Base-by-base conservation (phyloP, 768 basidiomycete genomes). In the Pleurotus platypus region DNA sequence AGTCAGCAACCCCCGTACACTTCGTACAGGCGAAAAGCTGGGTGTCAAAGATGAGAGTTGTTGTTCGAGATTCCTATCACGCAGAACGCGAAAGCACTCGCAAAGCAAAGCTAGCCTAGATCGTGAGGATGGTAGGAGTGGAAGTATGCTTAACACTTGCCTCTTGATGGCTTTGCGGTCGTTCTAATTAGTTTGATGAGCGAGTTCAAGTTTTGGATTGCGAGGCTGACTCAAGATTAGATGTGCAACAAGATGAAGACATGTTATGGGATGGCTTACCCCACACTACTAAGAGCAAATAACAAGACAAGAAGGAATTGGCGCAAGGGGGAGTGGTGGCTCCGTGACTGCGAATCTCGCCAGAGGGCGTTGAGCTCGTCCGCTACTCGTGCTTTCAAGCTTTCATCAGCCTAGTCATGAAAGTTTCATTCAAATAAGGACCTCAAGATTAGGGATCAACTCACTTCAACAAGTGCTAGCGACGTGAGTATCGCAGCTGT, bases 1-100 rank as follows among this genome's bases (percentile, higher is more conserved):
- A 1, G 70, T 73, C 27, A 93, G 70, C n/a, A 89, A 71, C 51
- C 76, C 72, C 2, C 84, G 81, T 49, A 92, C 78, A 56, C 68
- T 66, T 11, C 74, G 68, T 12, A 85, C 69, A 49, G 80, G 72
- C 12, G 75, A 72, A 37, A 65, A 58, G 45, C 65, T 59, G 3
- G 62, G 64, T 37, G 64, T 60, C 58, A 72, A 70, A 6, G 60
- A 54, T 7, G 65, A 58, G 54, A 62, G 66, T 49, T 66, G 61
- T 57, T 68, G 63, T 15, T 74, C 61, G 27, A 72, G 59, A 42
- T 67, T 37, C 24, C 69, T 55, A 16, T 66, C 62, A 3, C 69
- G 64, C 15, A 80, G 58, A 8, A 77, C 55, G 9, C 64, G 66
- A 62, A 78, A 80, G 7, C 73, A 62, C 15, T 67, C 76, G n/a